These are phyloP conservation scores for Nepenthes gracilis DNA, from an alignment of 148 eudicot genomes.

Conservation along the genomic window DNA sequence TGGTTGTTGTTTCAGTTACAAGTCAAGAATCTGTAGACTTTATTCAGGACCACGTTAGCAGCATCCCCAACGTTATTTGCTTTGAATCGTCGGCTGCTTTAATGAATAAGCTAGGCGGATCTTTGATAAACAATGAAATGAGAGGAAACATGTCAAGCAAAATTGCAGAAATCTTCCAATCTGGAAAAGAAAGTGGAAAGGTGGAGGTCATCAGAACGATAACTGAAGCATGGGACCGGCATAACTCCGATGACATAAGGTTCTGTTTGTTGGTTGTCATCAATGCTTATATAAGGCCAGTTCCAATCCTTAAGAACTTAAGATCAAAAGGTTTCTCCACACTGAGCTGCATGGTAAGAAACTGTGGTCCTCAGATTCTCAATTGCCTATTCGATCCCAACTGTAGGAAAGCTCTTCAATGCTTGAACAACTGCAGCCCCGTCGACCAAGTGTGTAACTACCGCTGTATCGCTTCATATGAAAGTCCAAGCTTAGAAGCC, in stretches of 20 bases:
- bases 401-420: constrained; percentile 87
- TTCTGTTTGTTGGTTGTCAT: constrained; percentile 73
- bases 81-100: constrained; percentile 63
- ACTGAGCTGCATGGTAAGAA: constrained; percentile 74
- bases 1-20: constrained; percentile 59
- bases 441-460: constrained; percentile 97
- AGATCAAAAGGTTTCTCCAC: constrained; percentile 87
- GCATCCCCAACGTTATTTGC: constrained; percentile 59
- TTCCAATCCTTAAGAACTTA: constrained; percentile 57
- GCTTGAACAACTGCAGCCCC: constrained; percentile 92
- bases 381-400: constrained; percentile 81
- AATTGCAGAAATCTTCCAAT: constrained; percentile 19
- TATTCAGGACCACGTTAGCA: constrained; percentile 33
- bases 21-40: constrained; percentile 51
- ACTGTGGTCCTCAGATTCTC: constrained; percentile 81
- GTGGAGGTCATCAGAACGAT: constrained; percentile 39
- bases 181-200: constrained; percentile 25
- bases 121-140: constrained; percentile 15
- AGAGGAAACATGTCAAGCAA: constrained; percentile 29
- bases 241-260: constrained; percentile 87
- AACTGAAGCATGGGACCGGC: constrained; percentile 73
- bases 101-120: constrained; percentile 74
- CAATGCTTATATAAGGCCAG: constrained; percentile 78
- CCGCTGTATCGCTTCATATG: constrained; percentile 84
- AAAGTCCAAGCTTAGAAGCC: constrained; percentile 71